phyloP scores from a whole-genome alignment of 768 basidiomycete genomes.

The Tulasnella sp. region DNA sequence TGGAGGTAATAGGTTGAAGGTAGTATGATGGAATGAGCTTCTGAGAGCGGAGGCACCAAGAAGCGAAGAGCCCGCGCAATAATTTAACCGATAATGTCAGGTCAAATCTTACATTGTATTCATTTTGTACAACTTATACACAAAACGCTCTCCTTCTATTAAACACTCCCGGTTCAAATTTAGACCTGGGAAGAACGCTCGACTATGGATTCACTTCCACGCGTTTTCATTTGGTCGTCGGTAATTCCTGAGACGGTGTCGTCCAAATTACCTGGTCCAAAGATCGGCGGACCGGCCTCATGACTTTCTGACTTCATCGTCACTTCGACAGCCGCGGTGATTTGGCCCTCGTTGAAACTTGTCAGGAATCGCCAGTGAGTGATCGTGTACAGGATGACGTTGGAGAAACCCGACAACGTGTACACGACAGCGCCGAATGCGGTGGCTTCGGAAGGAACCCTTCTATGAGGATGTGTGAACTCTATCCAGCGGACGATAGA shows the following conservation, averaged over 20 bases:
- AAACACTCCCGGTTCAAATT: too few species aligned
- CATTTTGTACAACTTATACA: too few species aligned
- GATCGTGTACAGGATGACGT: slow-evolving; percentile 31
- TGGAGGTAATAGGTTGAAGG: too few species aligned
- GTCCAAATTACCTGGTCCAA: neutral
- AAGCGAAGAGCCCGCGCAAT: too few species aligned
- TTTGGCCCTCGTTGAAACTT: neutral
- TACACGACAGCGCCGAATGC: slow-evolving; percentile 35
- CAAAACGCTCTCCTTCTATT: too few species aligned
- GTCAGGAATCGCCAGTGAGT: slow-evolving; percentile 30
- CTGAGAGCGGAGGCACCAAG: too few species aligned
- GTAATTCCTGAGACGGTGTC: neutral
- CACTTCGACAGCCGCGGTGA: neutral
- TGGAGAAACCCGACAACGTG: slow-evolving; percentile 37
- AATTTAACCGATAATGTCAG: too few species aligned
- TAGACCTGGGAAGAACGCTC: neutral
- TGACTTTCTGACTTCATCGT: neutral
- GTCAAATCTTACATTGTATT: too few species aligned
- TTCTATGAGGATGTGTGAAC: slow-evolving; percentile 23
- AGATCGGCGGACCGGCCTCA: neutral
- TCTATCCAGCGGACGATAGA: slow-evolving; percentile 32
- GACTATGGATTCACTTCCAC: neutral
- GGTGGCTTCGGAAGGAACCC: slow-evolving; percentile 30
- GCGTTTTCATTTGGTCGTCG: neutral
- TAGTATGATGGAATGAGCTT: too few species aligned